Conservation (phyloP, 2,329 filamentous ascomycete species). For the Epichloe uncinata region DNA sequence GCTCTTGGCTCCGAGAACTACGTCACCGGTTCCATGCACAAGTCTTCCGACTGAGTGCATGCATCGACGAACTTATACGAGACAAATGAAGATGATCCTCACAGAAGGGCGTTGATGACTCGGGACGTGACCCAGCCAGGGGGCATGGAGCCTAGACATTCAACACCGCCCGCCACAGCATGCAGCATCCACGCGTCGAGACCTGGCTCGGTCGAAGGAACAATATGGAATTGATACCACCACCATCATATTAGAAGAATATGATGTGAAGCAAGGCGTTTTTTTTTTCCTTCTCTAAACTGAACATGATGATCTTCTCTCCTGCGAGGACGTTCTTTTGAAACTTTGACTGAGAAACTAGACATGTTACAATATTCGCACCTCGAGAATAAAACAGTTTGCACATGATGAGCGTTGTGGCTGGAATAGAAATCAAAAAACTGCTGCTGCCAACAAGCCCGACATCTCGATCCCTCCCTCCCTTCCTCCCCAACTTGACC, state of each 20-base stretch:
- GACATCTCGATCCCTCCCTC: no score
- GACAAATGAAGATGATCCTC: background rate
- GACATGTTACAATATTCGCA: no score
- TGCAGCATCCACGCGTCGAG: background rate
- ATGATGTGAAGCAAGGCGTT: background rate
- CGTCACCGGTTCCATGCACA: slow-evolving; percentile 44
- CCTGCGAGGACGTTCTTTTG: background rate
- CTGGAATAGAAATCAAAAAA: no score
- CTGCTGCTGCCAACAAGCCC: no score
- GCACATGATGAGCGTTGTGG: no score
- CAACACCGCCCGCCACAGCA: background rate
- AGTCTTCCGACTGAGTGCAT: slow-evolving; percentile 21
- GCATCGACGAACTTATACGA: background rate
- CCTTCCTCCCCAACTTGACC: no score
- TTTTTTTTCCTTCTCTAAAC: background rate
- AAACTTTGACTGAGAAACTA: background rate
- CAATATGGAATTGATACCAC: background rate
- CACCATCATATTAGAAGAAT: background rate
- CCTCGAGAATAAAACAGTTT: no score
- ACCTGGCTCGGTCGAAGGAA: background rate
- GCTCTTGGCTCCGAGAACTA: slow-evolving; percentile 53
- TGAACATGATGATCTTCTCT: no score
- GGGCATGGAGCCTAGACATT: background rate
- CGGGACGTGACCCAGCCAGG: background rate
- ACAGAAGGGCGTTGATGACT: slow-evolving; percentile 1